Evolutionary conservation across 2,329 filamentous ascomycete genomes (phyloP).

Genomic region (Aspergillus ustus): DNA sequence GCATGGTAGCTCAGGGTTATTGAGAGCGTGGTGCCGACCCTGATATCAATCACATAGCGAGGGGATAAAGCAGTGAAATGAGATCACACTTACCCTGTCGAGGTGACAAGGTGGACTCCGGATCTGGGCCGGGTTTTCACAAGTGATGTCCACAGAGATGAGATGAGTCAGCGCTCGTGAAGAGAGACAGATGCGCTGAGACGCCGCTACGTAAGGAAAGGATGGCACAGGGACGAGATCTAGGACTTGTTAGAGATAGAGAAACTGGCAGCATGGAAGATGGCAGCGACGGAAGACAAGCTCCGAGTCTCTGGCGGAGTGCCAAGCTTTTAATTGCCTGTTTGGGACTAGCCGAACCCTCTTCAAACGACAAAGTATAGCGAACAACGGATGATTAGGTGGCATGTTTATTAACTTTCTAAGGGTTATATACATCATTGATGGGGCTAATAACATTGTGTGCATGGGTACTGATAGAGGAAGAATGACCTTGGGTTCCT

Average conservation of each 20-base stretch:
- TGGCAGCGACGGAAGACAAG: constrained; percentile 7
- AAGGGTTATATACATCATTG: constrained; percentile 21
- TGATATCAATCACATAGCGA: not conserved
- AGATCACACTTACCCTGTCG: constrained; percentile 12
- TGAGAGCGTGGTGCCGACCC: not conserved
- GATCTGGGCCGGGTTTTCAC: not conserved
- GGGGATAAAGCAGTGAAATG: not conserved
- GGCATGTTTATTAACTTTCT: constrained; percentile 16
- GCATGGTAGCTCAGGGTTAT: not conserved
- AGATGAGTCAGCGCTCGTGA: not conserved
- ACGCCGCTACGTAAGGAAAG: not conserved
- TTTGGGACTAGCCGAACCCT: constrained; percentile 21
- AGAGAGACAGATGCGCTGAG: not conserved
- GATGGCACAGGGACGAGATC: not conserved
- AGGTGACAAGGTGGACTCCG: not conserved
- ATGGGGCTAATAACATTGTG: constrained; percentile 11
- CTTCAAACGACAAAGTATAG: not conserved
- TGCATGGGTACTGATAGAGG: not conserved
- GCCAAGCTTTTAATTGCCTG: constrained; percentile 28
- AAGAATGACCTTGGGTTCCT: not conserved
- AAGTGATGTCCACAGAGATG: not conserved
- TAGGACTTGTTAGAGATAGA: not conserved
- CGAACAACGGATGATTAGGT: not conserved
- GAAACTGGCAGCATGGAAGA: constrained; percentile 7
- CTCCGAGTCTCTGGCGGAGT: constrained; percentile 15